These are phyloP conservation scores for Zelopaecilomyces penicillatus DNA, from an alignment of 2,329 filamentous ascomycete genomes.

Conservation along the genomic window DNA sequence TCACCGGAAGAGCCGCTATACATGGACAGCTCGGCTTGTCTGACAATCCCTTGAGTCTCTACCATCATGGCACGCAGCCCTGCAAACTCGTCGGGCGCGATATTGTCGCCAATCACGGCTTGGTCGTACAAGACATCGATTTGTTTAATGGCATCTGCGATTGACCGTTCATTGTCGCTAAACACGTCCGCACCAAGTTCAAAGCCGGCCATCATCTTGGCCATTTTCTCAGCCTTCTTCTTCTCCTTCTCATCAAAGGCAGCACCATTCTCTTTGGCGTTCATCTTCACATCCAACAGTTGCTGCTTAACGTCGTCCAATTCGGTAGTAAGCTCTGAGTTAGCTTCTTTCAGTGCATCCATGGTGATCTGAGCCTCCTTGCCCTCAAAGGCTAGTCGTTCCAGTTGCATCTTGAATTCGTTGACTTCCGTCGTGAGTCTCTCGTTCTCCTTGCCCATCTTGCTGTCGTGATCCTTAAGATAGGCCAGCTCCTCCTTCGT, in stretches of 20 bases:
- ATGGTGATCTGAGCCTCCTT: slow-evolving; percentile 97
- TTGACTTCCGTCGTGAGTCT: slow-evolving; percentile 78
- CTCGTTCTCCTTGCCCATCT: slow-evolving; percentile 84
- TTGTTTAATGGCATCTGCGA: slow-evolving; percentile 75
- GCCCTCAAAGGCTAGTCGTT: slow-evolving; percentile 90
- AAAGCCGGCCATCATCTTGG: slow-evolving; percentile 99
- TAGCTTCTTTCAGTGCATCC: slow-evolving; percentile 94
- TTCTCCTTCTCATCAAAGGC: slow-evolving; percentile 95
- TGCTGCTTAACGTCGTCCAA: slow-evolving; percentile 95
- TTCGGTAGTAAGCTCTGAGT: slow-evolving; percentile 82
- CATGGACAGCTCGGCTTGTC: slow-evolving; percentile 82
- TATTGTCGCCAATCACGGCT: slow-evolving; percentile 65
- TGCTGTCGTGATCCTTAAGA: slow-evolving; percentile 77
- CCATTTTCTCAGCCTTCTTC: slow-evolving; percentile 98
- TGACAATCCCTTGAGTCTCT: slow-evolving; percentile 84
- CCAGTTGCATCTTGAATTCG: slow-evolving; percentile 91
- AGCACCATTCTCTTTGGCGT: slow-evolving; percentile 83
- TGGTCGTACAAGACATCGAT: slow-evolving; percentile 72
- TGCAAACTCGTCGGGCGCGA: slow-evolving; percentile 73
- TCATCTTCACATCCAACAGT: slow-evolving; percentile 92
- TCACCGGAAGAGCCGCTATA: slow-evolving; percentile 60
- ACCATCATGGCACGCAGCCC: slow-evolving; percentile 70
- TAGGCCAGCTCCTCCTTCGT: slow-evolving; percentile 78
- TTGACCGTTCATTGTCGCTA: slow-evolving; percentile 81
- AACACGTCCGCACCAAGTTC: slow-evolving; percentile 89